These are phyloP conservation scores for Hermanozyma aechmeae DNA, from an alignment of 805 yeast species.

Conservation along the genomic window DNA sequence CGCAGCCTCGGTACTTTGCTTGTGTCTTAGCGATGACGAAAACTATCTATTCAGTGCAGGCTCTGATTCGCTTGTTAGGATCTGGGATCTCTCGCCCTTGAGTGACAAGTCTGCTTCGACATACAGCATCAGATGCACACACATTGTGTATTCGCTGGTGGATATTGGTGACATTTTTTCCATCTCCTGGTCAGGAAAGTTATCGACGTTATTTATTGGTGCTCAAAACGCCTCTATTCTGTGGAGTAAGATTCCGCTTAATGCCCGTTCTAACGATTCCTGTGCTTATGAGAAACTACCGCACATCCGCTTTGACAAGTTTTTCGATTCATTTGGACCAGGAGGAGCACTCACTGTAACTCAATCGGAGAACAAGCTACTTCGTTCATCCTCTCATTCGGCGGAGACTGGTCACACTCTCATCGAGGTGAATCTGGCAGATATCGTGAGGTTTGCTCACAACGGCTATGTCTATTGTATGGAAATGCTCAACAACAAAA, in stretches of 20 bases:
- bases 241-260: constrained; percentile 42
- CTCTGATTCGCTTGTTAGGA: constrained; percentile 79
- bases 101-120: constrained; percentile 5
- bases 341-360: constrained; percentile 42
- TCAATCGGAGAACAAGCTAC: constrained; percentile 18
- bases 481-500: constrained; percentile 17
- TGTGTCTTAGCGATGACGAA: constrained; percentile 47
- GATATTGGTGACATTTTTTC: constrained; percentile 95
- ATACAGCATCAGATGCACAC: constrained; percentile 27
- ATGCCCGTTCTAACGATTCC: constrained; percentile 1
- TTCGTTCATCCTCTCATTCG: constrained; percentile 4
- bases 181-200: constrained; percentile 53
- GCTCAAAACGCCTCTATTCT: constrained; percentile 86
- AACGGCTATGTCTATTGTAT: constrained; percentile 81
- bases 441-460: constrained; percentile 77
- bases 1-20: constrained; percentile 64
- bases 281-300: constrained; percentile 22
- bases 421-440: constrained; percentile 58
- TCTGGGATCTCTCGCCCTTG: constrained; percentile 56
- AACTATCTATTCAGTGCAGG: constrained; percentile 72
- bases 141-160: constrained; percentile 71
- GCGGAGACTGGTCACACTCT: constrained; percentile 17
- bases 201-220: constrained; percentile 68
- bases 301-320: constrained; percentile 65
- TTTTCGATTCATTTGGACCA: constrained; percentile 87